Evolutionary conservation across 2,329 filamentous ascomycete genomes (phyloP).

Genomic region (Alternaria triticimaculans): DNA sequence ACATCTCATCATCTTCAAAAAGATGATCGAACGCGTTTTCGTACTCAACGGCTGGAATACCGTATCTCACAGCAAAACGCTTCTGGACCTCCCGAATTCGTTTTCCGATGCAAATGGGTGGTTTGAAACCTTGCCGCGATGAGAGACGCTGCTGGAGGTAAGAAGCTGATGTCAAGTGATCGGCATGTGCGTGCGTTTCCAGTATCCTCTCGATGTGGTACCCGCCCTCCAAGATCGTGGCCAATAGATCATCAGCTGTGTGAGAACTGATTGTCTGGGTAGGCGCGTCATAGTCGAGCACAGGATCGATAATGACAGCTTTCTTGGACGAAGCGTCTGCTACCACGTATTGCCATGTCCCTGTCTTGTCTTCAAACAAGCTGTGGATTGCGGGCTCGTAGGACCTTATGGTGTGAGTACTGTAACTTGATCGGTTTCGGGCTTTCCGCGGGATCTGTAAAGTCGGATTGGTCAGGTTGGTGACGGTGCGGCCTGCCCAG

Average conservation of each 20-base stretch:
- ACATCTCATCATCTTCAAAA: slow-evolving; percentile 62
- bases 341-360: slow-evolving; percentile 68
- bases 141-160: slow-evolving; percentile 59
- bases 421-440: not conserved
- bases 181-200: slow-evolving; percentile 68
- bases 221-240: slow-evolving; percentile 50
- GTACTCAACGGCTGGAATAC: slow-evolving; percentile 54
- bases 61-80: slow-evolving; percentile 59
- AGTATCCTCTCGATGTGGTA: slow-evolving; percentile 62
- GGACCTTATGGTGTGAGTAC: not conserved
- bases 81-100: slow-evolving; percentile 61
- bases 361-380: slow-evolving; percentile 52
- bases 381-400: slow-evolving; percentile 24
- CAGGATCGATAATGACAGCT: slow-evolving; percentile 67
- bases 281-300: slow-evolving; percentile 63
- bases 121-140: slow-evolving; percentile 48
- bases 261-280: slow-evolving; percentile 56
- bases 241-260: slow-evolving; percentile 61
- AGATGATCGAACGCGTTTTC: slow-evolving; percentile 59
- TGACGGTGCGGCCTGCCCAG: not conserved
- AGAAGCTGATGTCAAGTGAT: slow-evolving; percentile 65
- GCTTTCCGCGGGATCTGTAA: not conserved
- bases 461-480: not conserved
- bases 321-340: slow-evolving; percentile 58
- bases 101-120: slow-evolving; percentile 62